These are phyloP conservation scores for Escallonia herrerae DNA, from an alignment of 129 eudicot species.

Conservation along the genomic window DNA sequence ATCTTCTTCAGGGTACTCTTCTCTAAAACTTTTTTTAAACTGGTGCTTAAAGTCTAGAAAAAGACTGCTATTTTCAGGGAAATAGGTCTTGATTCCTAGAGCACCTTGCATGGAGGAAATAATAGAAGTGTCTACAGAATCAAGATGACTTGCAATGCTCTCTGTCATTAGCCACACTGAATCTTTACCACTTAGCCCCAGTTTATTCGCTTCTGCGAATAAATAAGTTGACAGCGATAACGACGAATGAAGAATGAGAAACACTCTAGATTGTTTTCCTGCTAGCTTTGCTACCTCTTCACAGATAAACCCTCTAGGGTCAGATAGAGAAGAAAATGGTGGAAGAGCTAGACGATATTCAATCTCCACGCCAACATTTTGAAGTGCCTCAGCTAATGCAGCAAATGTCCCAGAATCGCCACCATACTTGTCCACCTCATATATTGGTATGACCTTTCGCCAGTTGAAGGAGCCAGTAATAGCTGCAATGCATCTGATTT, in stretches of 20 bases:
- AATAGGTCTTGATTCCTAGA: not conserved
- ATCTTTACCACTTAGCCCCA: conserved; percentile 18
- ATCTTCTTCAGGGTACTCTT: conserved; percentile 24
- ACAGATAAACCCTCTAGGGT: not conserved
- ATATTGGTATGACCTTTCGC: conserved; percentile 26
- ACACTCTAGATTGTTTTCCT: conserved; percentile 19
- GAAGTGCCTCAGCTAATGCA: conserved; percentile 20
- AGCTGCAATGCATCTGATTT: conserved; percentile 21
- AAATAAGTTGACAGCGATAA: conserved; percentile 13
- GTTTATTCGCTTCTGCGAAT: conserved; percentile 19
- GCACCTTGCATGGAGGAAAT: not conserved
- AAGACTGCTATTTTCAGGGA: conserved; percentile 1
- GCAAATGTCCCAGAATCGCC: conserved; percentile 20
- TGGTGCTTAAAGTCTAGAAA: conserved; percentile 7
- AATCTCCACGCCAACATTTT: conserved; percentile 12
- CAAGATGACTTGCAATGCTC: conserved; percentile 11
- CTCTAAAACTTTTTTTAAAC: conserved; percentile 9
- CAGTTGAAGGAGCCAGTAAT: conserved; percentile 14
- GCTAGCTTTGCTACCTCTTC: conserved; percentile 13
- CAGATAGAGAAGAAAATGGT: conserved; percentile 10
- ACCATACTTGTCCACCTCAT: conserved; percentile 16
- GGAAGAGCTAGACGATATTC: conserved; percentile 21
- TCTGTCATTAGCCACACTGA: conserved; percentile 27
- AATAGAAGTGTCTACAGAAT: conserved; percentile 17
- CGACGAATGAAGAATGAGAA: conserved; percentile 19